Evolutionary conservation across 805 yeast species (phyloP), one percentile per base, ranked within the genome.

Genomic region (Monosporozyma unispora): DNA sequence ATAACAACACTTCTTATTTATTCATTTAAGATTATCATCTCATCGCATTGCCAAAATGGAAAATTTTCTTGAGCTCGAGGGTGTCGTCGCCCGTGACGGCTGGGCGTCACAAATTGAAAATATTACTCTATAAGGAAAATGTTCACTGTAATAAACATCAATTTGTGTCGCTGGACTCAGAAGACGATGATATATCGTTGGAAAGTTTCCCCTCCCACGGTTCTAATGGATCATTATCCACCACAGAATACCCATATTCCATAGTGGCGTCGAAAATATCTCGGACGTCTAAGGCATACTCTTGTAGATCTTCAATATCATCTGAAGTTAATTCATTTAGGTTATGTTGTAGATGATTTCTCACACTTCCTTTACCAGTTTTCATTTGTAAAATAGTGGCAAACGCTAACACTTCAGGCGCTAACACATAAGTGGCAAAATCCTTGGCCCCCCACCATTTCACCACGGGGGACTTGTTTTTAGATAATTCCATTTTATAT

Each of bases 401-500:
- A 28, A 79, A 64, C 6, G 78, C 64, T 3, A 81, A 70, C 5
- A 84, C 61, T 55, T 84, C 90, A 25, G 84, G 81, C 7, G 86
- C 80, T 22, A 84, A 61, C 1, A 83, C 81, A 56, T 78, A 80
- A 16, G 76, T 70, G 2, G 75, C 64, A 58, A 82, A 84, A 48
- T 77, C 76, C 21, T 72, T 71, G 1, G 70, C 56, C 2, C 84
- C 78, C 87, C 88, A 83, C 69, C 80, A 84, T 43, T 68, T 64
- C 7, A 83, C 62, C 1, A 80, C 77, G 19, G 68, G 64, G 54
- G 77, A 77, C 54, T 64, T 47, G 50, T 41, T 61, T 55, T 25
- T 52, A 48, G 50, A 50, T 3, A 82, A 53, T 27, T 67, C 59
- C 1, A 56, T 48, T 22, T 61, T 59, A 47, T 64, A 72, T 11